phyloP scores from a whole-genome alignment of 108 stramenopile genomes.

The Fragilariopsis cylindrus region DNA sequence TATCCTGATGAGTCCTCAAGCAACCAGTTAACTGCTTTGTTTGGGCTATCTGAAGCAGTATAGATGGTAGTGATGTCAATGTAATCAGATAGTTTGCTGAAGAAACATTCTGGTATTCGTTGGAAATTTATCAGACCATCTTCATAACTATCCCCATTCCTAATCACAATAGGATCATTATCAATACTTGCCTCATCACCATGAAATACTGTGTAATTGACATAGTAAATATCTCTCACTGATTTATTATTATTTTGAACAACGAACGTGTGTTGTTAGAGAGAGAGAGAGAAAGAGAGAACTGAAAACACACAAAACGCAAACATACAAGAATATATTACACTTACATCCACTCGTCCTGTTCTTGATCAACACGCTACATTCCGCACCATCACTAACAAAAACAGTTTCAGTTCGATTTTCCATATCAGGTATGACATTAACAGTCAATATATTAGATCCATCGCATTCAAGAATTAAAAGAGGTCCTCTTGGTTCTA shows the following conservation, averaged over 20 bases:
- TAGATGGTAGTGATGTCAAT: neutral
- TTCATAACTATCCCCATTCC: neutral
- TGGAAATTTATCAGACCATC: neutral
- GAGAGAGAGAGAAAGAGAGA: too few species aligned
- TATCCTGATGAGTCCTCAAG: neutral
- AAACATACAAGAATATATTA: too few species aligned
- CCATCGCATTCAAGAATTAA: slow-evolving; percentile 1
- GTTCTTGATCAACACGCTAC: neutral
- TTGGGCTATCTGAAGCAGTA: neutral
- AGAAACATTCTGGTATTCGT: neutral
- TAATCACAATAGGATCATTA: neutral
- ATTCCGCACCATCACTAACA: neutral
- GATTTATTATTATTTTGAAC: too few species aligned
- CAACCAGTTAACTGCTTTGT: slow-evolving; percentile 1
- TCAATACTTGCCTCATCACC: neutral
- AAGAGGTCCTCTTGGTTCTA: neutral
- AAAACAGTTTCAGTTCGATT: neutral
- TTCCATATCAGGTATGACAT: neutral
- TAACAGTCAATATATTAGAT: neutral
- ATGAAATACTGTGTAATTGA: slow-evolving; percentile 1
- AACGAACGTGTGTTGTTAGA: too few species aligned
- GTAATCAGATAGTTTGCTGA: neutral
- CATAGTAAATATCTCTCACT: neutral
- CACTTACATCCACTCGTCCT: neutral
- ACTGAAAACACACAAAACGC: too few species aligned